These are phyloP conservation scores for Yamadazyma olivae DNA, from an alignment of 805 yeast genomes.

Conservation along the genomic window DNA sequence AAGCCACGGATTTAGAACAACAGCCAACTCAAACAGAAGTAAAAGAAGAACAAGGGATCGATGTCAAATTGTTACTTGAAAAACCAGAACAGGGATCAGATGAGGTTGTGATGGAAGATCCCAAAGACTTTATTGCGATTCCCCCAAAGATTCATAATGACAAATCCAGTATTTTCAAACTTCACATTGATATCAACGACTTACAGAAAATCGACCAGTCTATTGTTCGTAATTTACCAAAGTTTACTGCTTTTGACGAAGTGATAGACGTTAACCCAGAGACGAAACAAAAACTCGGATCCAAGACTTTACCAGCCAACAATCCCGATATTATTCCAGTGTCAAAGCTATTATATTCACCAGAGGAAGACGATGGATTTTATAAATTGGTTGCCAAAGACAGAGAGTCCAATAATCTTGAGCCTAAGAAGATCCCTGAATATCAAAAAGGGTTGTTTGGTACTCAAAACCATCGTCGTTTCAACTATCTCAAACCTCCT, in stretches of 20 bases:
- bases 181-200: conserved; percentile 39
- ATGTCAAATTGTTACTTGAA: conserved; percentile 14
- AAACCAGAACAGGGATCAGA: conserved; percentile 22
- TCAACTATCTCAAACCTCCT: conserved; percentile 77
- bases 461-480: conserved; percentile 47
- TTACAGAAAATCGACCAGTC: conserved; percentile 46
- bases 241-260: conserved; percentile 46
- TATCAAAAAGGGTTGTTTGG: conserved; percentile 62
- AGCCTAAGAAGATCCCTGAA: conserved; percentile 28
- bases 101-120: neutral
- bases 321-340: conserved; percentile 48
- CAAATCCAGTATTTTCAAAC: conserved; percentile 39
- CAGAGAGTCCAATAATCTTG: conserved; percentile 6
- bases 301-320: conserved; percentile 23
- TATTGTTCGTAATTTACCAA: conserved; percentile 46
- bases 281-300: conserved; percentile 12
- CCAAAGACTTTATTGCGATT: neutral
- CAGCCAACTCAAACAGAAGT: conserved; percentile 2
- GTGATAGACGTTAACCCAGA: neutral
- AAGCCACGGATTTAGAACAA: neutral
- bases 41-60: conserved; percentile 26
- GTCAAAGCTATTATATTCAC: conserved; percentile 62
- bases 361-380: conserved; percentile 64
- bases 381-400: conserved; percentile 53
- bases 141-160: conserved; percentile 9